These are phyloP conservation scores for Apiotrichum laibachii DNA, from an alignment of 1,284 basidiomycete genomes.

Conservation along the genomic window DNA sequence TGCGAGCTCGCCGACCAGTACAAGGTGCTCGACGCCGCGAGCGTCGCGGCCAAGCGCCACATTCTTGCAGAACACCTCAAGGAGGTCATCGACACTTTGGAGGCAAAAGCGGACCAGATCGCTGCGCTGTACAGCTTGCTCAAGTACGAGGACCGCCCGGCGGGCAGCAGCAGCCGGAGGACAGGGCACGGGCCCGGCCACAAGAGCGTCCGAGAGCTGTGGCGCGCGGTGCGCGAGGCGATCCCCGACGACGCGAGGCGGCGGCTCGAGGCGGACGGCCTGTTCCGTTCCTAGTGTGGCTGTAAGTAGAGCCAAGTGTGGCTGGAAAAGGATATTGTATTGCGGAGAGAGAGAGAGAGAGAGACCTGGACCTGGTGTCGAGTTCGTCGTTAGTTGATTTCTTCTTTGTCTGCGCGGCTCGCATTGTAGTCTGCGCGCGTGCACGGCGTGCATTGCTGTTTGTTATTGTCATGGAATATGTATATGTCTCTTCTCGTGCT, in stretches of 20 bases:
- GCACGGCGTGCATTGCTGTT: too few relatives aligned
- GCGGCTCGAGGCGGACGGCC: conserved; percentile 35
- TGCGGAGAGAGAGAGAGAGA: too few relatives aligned
- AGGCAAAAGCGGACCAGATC: conserved; percentile 87
- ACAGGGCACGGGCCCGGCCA: too few relatives aligned
- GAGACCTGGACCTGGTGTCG: too few relatives aligned
- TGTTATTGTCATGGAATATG: too few relatives aligned
- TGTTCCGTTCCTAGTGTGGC: conserved; percentile 1
- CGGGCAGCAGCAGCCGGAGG: not conserved
- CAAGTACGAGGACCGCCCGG: conserved; percentile 60
- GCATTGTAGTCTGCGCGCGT: too few relatives aligned
- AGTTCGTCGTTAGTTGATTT: too few relatives aligned
- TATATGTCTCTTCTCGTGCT: too few relatives aligned
- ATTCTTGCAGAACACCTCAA: conserved; percentile 77
- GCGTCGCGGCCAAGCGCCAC: conserved; percentile 72
- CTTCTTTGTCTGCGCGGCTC: too few relatives aligned
- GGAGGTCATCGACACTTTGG: conserved; percentile 83
- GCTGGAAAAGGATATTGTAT: too few relatives aligned
- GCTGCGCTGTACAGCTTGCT: conserved; percentile 76
- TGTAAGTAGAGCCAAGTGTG: too few relatives aligned
- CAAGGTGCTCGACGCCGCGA: conserved; percentile 75
- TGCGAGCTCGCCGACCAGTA: conserved; percentile 84
- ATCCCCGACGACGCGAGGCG: conserved; percentile 39
- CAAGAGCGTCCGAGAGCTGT: conserved; percentile 34
- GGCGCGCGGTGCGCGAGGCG: conserved; percentile 37